These are phyloP conservation scores for Isochrysis galbana DNA, from an alignment of 78 protist genomes.

Conservation along the genomic window DNA sequence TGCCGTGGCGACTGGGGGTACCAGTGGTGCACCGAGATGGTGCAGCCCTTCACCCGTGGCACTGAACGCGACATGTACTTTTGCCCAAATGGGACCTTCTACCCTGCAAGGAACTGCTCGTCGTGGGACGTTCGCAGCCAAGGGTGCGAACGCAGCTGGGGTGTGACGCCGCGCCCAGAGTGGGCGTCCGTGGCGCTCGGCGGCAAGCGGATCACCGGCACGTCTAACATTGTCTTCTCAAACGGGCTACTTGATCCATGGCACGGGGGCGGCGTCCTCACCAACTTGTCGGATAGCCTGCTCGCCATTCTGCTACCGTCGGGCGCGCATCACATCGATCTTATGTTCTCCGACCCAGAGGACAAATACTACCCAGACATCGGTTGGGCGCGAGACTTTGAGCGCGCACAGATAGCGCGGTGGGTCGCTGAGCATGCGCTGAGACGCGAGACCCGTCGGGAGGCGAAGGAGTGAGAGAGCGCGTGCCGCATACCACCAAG, in stretches of 20 bases:
- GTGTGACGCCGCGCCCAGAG: not conserved
- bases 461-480: no score
- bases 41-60: not conserved
- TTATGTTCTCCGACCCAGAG: not conserved
- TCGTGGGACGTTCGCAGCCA: not conserved
- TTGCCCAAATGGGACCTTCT: not conserved
- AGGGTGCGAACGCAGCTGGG: not conserved
- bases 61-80: not conserved
- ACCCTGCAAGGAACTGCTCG: not conserved
- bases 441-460: not conserved
- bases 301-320: not conserved
- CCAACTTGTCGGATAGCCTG: not conserved
- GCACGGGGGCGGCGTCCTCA: slow-evolving; percentile 15
- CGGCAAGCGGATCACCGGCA: not conserved
- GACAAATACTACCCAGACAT: slow-evolving; percentile 4
- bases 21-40: slow-evolving; percentile 36
- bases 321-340: slow-evolving; percentile 50
- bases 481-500: no score
- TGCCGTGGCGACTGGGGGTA: slow-evolving; percentile 32
- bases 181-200: not conserved
- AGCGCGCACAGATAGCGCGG: not conserved
- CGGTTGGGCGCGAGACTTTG: not conserved
- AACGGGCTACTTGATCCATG: slow-evolving; percentile 22
- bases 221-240: slow-evolving; percentile 32
- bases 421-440: not conserved